A percentile compares a stretch with the other conserved stretches of the same genome.
phyloP scores from a whole-genome alignment of 441 rosid genomes.

The Erodium trifolium region DNA sequence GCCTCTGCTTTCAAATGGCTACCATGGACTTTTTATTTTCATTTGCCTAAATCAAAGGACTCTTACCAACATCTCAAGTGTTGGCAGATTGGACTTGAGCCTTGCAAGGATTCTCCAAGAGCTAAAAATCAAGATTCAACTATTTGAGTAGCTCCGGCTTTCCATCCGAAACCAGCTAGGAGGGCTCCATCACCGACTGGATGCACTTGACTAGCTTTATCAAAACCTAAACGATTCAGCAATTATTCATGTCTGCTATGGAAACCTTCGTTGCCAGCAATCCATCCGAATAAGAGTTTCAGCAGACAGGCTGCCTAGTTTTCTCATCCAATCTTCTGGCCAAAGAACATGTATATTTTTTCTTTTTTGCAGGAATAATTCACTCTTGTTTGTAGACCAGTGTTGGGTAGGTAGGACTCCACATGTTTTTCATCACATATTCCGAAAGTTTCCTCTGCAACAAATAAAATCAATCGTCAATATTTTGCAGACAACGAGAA shows the following conservation, averaged over 20 bases:
- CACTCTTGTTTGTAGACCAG: constrained; percentile 58
- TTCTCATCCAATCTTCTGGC: neutral
- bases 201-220: neutral
- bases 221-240: neutral
- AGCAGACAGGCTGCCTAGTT: too few relatives aligned
- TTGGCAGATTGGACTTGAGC: neutral
- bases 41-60: neutral
- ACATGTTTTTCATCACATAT: constrained; percentile 74
- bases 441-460: constrained; percentile 55
- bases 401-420: constrained; percentile 81
- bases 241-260: neutral
- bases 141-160: neutral
- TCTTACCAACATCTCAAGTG: neutral
- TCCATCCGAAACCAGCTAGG: neutral
- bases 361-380: too few relatives aligned
- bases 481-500: neutral
- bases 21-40: neutral
- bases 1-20: neutral
- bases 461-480: constrained; percentile 12
- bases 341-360: neutral
- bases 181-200: neutral
- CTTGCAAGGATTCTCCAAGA: too few relatives aligned
- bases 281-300: too few relatives aligned
- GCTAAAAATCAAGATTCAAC: neutral
- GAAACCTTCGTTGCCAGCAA: too few relatives aligned